These are phyloP conservation scores for Petasospora fabianii DNA, from an alignment of 1,139 yeast genomes.

Conservation along the genomic window DNA sequence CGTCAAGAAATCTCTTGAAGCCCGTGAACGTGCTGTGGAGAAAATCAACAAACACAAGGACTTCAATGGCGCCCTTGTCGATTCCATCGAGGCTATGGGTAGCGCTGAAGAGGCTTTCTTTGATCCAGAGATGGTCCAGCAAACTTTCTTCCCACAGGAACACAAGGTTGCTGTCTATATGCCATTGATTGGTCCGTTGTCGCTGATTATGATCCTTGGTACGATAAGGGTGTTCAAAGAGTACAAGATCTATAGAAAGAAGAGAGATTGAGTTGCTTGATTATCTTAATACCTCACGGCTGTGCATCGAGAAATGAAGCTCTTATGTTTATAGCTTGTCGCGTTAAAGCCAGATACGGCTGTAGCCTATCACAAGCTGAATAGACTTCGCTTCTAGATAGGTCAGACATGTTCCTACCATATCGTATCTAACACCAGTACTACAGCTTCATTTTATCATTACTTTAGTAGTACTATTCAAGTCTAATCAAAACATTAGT, in stretches of 20 bases:
- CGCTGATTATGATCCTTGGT: slow-evolving; percentile 65
- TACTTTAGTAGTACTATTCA: too few relatives aligned
- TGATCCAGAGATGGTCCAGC: slow-evolving; percentile 93
- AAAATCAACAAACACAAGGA: slow-evolving; percentile 25
- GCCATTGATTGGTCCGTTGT: slow-evolving; percentile 83
- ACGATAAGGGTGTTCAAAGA: slow-evolving; percentile 42
- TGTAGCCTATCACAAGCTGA: too few relatives aligned
- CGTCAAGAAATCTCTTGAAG: slow-evolving; percentile 31
- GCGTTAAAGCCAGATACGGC: too few relatives aligned
- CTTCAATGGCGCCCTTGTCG: slow-evolving; percentile 46
- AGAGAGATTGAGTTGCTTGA: slow-evolving; percentile 8
- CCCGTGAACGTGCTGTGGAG: slow-evolving; percentile 31
- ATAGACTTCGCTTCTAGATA: too few relatives aligned
- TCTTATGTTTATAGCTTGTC: too few relatives aligned
- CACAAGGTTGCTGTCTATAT: slow-evolving; percentile 91
- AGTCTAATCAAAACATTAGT: slow-evolving; percentile 6
- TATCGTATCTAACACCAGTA: too few relatives aligned
- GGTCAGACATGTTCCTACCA: too few relatives aligned
- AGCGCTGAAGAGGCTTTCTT: slow-evolving; percentile 78
- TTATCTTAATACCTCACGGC: neutral
- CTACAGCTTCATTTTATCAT: too few relatives aligned
- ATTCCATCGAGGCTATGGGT: slow-evolving; percentile 53
- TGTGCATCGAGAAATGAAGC: neutral
- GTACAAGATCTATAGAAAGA: slow-evolving; percentile 20
- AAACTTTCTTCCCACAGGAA: slow-evolving; percentile 90